These are phyloP conservation scores for Cercospora zeae-maydis DNA, from an alignment of 2,329 filamentous ascomycete species.

Conservation along the genomic window DNA sequence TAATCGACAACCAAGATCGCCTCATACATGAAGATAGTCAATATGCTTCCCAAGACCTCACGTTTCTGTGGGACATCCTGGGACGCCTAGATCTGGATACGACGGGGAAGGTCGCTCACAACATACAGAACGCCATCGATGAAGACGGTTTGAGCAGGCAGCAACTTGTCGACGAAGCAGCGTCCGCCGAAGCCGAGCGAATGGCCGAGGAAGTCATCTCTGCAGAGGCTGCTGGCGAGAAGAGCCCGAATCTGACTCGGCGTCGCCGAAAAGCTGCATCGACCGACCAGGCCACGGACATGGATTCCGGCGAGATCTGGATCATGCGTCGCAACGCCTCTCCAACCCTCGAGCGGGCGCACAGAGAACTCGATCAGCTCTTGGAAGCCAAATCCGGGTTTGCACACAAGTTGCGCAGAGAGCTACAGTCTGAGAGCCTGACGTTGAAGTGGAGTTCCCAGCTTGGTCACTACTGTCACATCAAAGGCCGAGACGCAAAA, in stretches of 20 bases:
- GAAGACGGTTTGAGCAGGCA: slow-evolving; percentile 83
- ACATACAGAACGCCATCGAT: slow-evolving; percentile 77
- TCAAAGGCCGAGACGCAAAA: slow-evolving; percentile 73
- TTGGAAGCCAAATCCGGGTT: slow-evolving; percentile 59
- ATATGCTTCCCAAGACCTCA: slow-evolving; percentile 15
- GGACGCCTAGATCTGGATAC: slow-evolving; percentile 63
- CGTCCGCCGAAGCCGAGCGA: slow-evolving; percentile 65
- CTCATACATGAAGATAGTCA: slow-evolving; percentile 34
- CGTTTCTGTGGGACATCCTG: slow-evolving; percentile 38
- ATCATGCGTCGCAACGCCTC: slow-evolving; percentile 67
- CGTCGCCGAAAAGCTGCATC: slow-evolving; percentile 22
- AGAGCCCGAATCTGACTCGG: slow-evolving; percentile 36
- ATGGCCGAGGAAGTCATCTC: slow-evolving; percentile 69
- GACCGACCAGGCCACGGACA: slow-evolving; percentile 12
- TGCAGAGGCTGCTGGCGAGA: slow-evolving; percentile 60
- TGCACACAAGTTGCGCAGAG: slow-evolving; percentile 57
- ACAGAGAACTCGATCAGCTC: slow-evolving; percentile 62
- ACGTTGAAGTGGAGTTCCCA: slow-evolving; percentile 82
- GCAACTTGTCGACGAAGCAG: slow-evolving; percentile 71
- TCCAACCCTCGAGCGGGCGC: slow-evolving; percentile 60
- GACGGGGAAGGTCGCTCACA: slow-evolving; percentile 64
- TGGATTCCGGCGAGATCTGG: slow-evolving; percentile 51
- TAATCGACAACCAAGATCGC: slow-evolving; percentile 28
- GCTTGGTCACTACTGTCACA: slow-evolving; percentile 84
- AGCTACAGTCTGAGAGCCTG: slow-evolving; percentile 57